Evolutionary conservation across 495 filamentous ascomycete genomes (phyloP).

Genomic region (Collariella sp.): DNA sequence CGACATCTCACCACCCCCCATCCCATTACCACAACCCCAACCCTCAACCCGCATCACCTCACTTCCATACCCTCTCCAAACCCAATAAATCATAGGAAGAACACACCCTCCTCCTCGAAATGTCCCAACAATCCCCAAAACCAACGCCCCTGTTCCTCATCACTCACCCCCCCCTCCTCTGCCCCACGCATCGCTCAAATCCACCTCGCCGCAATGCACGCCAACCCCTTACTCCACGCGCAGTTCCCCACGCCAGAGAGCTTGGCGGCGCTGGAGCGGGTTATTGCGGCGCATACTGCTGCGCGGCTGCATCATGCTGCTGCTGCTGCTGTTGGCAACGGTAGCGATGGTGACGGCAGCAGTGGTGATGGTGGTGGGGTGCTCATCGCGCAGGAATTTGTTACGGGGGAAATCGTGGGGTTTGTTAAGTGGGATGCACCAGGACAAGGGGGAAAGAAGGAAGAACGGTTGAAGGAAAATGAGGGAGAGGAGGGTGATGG

Average conservation of each 20-base stretch:
- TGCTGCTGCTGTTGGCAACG: conserved; percentile 6
- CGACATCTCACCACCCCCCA: too few relatives aligned
- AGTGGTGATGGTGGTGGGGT: conserved; percentile 9
- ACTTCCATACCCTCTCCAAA: too few relatives aligned
- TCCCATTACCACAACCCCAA: too few relatives aligned
- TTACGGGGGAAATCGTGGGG: conserved; percentile 21
- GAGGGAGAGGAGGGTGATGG: too few relatives aligned
- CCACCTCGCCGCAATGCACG: conserved; percentile 36
- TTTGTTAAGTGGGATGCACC: conserved; percentile 38
- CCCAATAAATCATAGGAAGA: not conserved
- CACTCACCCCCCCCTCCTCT: conserved; percentile 16
- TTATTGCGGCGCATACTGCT: conserved; percentile 23
- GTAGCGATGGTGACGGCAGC: too few relatives aligned
- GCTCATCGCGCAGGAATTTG: conserved; percentile 27
- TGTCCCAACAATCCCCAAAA: not conserved
- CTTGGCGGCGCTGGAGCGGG: conserved; percentile 15
- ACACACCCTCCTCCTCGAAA: not conserved
- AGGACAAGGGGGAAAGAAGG: too few relatives aligned
- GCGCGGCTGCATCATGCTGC: conserved; percentile 19
- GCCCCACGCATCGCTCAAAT: conserved; percentile 36
- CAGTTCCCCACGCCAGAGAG: conserved; percentile 35
- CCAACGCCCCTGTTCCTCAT: conserved; percentile 2
- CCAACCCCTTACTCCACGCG: conserved; percentile 33
- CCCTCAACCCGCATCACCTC: too few relatives aligned
- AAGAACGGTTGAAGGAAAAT: too few relatives aligned